A percentile compares a stretch with the other conserved stretches of the same genome.
Conservation (phyloP, 805 yeast genomes). For the Torulaspora indica region DNA sequence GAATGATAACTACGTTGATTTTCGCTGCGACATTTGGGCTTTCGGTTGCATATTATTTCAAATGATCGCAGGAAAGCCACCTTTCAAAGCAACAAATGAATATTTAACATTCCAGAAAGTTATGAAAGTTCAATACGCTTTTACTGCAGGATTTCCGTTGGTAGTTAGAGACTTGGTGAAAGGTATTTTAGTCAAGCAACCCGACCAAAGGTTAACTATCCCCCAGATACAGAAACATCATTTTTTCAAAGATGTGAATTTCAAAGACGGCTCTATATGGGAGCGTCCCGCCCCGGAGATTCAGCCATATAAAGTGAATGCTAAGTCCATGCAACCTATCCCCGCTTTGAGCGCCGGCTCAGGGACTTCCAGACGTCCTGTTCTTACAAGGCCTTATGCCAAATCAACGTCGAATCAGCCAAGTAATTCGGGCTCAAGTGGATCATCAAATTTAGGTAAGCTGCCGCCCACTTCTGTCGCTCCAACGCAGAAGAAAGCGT, state of each 20-base stretch:
- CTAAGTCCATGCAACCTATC: constrained; percentile 72
- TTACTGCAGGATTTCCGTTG: constrained; percentile 79
- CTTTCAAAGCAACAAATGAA: constrained; percentile 79
- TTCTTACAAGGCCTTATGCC: constrained; percentile 2
- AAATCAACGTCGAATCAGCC: constrained; percentile 8
- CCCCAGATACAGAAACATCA: constrained; percentile 56
- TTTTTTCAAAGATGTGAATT: constrained; percentile 55
- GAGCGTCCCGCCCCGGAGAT: constrained; percentile 53
- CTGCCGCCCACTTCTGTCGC: constrained; percentile 1
- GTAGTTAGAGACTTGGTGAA: constrained; percentile 68
- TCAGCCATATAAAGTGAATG: constrained; percentile 68
- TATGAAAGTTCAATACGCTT: constrained; percentile 73
- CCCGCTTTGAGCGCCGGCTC: constrained; percentile 43
- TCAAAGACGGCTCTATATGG: constrained; percentile 59
- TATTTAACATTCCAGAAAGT: constrained; percentile 78
- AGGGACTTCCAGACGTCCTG: constrained; percentile 6
- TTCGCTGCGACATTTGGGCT: constrained; percentile 97
- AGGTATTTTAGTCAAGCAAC: constrained; percentile 58
- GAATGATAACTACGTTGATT: constrained; percentile 75
- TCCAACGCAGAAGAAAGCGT: constrained; percentile 14
- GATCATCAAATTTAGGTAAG: constrained; percentile 2
- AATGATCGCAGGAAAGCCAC: constrained; percentile 90
- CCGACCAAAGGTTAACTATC: constrained; percentile 57
- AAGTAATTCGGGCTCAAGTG: background rate
- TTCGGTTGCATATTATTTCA: constrained; percentile 94